Evolutionary conservation across 148 eudicot species (phyloP), one percentile per base, ranked within the genome.

Genomic region (Fagopyrum homotropicum): DNA sequence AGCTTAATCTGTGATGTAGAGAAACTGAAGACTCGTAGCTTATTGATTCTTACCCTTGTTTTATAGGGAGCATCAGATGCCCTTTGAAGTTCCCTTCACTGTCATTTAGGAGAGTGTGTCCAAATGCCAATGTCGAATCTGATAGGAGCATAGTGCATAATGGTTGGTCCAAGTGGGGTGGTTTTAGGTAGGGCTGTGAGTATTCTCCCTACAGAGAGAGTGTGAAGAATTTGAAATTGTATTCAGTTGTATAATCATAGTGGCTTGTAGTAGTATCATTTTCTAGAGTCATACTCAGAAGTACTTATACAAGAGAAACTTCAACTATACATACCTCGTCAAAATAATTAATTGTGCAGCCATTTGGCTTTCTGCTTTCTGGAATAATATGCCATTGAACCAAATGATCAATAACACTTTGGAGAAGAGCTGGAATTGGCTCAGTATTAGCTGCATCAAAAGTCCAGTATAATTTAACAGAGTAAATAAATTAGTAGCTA

Each of bases 121-220:
- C 99, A 79, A 89, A 95, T 46, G 96, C 97, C 88, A 95, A 83
- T 12, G 83, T 86, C 70, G 96, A 86, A 80, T 92, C 91, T 7
- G 96, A 86, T 50, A 95, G 96, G 79, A 90, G 76, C 43, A 95
- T 80, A 15, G 89, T 89, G 54, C 91, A 89, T 48, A 95, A 77
- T 6, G 96, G 93, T 81, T 92, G 96, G 70, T 95, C 99, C 85
- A 95, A 72, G 81, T 95, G 99, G 72, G 99, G 99, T 43, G 99
- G 99, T 84, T 92, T 90, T 64, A 89, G 84, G 40, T 86, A 95
- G 72, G 99, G 99, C 79, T 92, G 99, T 30, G 97, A 95, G 72
- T 81, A 89, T 63, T 95, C 99, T 54, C 89, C 96, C 99, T 92
- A n/a, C 5, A 61, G 4, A 29, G 0, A 2, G 14, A 29, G 14